These are phyloP conservation scores for Talaromyces wortmannii DNA, from an alignment of 495 filamentous ascomycete genomes.

Conservation along the genomic window DNA sequence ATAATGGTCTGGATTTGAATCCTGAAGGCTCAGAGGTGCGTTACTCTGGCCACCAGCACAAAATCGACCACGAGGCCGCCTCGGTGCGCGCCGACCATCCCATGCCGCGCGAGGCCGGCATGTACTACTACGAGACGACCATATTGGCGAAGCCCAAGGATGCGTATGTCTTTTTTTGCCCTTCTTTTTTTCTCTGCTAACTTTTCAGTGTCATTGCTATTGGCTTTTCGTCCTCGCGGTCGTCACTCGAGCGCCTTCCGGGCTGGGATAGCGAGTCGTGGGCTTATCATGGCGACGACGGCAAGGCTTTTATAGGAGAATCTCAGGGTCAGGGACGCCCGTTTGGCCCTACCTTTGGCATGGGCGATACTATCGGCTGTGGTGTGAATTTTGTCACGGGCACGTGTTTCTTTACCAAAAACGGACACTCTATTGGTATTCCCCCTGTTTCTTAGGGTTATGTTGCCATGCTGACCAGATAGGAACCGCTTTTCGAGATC, in stretches of 20 bases:
- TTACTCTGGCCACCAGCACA: slow-evolving; percentile 56
- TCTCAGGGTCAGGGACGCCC: slow-evolving; percentile 61
- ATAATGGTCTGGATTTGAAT: slow-evolving; percentile 62
- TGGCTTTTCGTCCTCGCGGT: slow-evolving; percentile 73
- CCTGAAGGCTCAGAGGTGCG: slow-evolving; percentile 73
- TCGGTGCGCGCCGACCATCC: slow-evolving; percentile 78
- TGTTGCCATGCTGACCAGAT: neutral
- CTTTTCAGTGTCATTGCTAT: slow-evolving; percentile 68
- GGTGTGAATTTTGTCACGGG: slow-evolving; percentile 87
- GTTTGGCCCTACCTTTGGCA: slow-evolving; percentile 68
- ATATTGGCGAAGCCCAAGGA: slow-evolving; percentile 80
- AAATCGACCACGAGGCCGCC: slow-evolving; percentile 74
- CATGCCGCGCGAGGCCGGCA: slow-evolving; percentile 87
- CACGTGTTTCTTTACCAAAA: slow-evolving; percentile 93
- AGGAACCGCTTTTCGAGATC: slow-evolving; percentile 78
- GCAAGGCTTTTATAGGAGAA: slow-evolving; percentile 70
- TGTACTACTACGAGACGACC: slow-evolving; percentile 96
- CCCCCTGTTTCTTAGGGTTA: slow-evolving; percentile 4
- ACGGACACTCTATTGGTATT: slow-evolving; percentile 72
- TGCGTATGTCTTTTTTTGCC: slow-evolving; percentile 52
- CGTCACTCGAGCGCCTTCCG: slow-evolving; percentile 72
- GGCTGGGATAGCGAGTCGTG: slow-evolving; percentile 96
- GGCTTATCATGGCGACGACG: slow-evolving; percentile 97
- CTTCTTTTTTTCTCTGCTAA: slow-evolving; percentile 8
- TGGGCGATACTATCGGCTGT: slow-evolving; percentile 82